Base-by-base conservation (phyloP, 73 alveolate genomes). In the Tetrahymena thermophila region DNA sequence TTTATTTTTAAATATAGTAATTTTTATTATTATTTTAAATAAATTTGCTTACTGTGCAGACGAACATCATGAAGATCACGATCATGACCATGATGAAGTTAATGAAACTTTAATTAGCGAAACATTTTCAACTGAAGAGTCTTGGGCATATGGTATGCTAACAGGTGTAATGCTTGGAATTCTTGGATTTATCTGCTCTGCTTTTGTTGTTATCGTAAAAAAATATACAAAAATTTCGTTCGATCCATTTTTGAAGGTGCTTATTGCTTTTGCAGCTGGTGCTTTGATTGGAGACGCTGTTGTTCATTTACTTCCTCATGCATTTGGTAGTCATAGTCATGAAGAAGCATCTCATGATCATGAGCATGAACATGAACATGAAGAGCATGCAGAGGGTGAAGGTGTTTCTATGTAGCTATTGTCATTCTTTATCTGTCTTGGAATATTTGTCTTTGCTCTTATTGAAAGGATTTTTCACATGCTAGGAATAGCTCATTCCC, bases 281-380 rank as follows among this genome's bases (percentile, higher is more conserved):
- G 95, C 96, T 35, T 89, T 95, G 42, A 84, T 93, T 34, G 96
- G 96, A 31, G 96, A 95, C 40, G 96, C 96, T 11, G 83, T 95
- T n/a, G 93, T 95, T 11, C 96, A 95, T 85, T 93, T 95, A 89
- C 43, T 95, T 40, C 96, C 96, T 34, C 93, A 95, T 17, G 95
- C 96, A 15, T 95, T 95, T 35, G 19, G 96, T 34, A 94, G 38
- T 93, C 94, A 37, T 37, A 31, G 94, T 34, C 95, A 95, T 50
- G 21, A n/a, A 93, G 50, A 93, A 23, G 94, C 56, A 21, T 23
- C 21, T n/a, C 42, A 56, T n/a, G 37, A 94, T 40, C 44, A 40
- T 40, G 43, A 23, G n/a, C 56, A 34, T 15, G 94, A 43, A 44
- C 96, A 94, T 4, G 57, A 94, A 15, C 83, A 14, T 34, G 93